Base-by-base conservation (phyloP, 371 early-diverging fungal genomes). In the Sporodiniella umbellata region DNA sequence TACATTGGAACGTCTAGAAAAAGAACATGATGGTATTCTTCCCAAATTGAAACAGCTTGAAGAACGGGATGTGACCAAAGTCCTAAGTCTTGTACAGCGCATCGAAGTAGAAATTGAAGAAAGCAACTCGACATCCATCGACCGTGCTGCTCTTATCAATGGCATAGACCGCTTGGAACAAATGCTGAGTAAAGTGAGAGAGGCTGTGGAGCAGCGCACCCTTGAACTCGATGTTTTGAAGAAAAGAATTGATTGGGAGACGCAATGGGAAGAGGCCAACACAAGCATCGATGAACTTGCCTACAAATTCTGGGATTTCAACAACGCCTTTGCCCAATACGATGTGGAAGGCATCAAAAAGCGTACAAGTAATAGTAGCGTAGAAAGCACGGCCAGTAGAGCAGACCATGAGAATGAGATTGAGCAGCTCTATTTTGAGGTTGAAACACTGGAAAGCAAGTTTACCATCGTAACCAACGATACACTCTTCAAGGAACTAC, bases 31-130 rank as follows among this genome's bases (percentile, higher is more conserved):
- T 1, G 59, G 63, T 25, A 57, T 69, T 18, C 38, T 31, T 4
- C 31, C 47, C 5, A 51, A 63, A 2, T 18, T 76, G 7, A 35
- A 46, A n/a, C 69, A 64, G 8, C 51, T 72, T 21, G 65, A 71
- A 40, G 43, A 60, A 6, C 52, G 57, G 10, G 72, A 72, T 6
- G 45, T 72, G 21, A 37, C 56, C 2, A 60, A 51, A 21, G 25
- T 59, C 4, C 39, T 62, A 0, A 60, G 67, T 14, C 39, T 56
- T 3, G 67, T 70, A 12, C 60, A 57, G 1, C 48, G 30, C 2
- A 26, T 70, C 3, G 73, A 72, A 35, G 53, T 56, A 8, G 77
- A 70, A 22, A 72, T 76, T 28, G 73, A 72, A 23, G 57, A 53
- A 1, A 56, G 60, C 7, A 66, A 70, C 19, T 66, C 72, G 2